Percentiles rank a stretch among this genome's conserved stretches.
Evolutionary conservation across 176 grass and related monocot species (phyloP).

Genomic region (Ananas comosus): DNA sequence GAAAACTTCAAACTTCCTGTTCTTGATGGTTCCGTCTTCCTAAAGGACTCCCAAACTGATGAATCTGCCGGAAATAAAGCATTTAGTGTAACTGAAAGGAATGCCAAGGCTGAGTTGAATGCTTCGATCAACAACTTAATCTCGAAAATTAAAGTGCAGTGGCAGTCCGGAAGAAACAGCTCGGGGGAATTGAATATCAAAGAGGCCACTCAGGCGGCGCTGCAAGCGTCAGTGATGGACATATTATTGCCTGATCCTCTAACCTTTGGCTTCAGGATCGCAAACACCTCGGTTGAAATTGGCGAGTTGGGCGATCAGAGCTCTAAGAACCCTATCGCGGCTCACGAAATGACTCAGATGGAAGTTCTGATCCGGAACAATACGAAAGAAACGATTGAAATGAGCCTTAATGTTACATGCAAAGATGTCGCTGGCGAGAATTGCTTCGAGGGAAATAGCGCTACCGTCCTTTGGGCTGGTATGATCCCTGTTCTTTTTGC

Average conservation of each 20-base stretch:
- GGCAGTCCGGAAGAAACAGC: constrained; percentile 96
- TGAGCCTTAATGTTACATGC: constrained; percentile 79
- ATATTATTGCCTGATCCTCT: constrained; percentile 87
- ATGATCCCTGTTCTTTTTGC: constrained; percentile 10
- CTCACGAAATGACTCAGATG: constrained; percentile 79
- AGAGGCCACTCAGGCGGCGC: constrained; percentile 79
- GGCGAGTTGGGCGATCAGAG: background rate
- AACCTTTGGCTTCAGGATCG: constrained; percentile 82
- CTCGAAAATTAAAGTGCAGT: constrained; percentile 94
- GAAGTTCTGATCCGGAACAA: constrained; percentile 84
- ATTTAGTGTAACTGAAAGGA: constrained; percentile 53
- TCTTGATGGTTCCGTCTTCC: constrained; percentile 73
- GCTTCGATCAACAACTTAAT: constrained; percentile 84
- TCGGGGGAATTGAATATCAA: constrained; percentile 92
- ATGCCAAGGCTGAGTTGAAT: constrained; percentile 86
- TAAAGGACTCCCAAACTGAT: constrained; percentile 45
- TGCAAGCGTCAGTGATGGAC: constrained; percentile 91
- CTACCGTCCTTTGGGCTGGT: constrained; percentile 89
- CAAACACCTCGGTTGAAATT: constrained; percentile 25
- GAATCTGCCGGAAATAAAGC: constrained; percentile 35
- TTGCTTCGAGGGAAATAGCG: constrained; percentile 69
- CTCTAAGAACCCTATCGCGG: constrained; percentile 48
- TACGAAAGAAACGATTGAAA: constrained; percentile 78
- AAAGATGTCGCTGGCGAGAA: constrained; percentile 91
- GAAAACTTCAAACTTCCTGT: constrained; percentile 97